Evolutionary conservation across 306 rosid genomes (phyloP), one percentile per base, ranked within the genome.

Genomic region (Medicago ruthenica): DNA sequence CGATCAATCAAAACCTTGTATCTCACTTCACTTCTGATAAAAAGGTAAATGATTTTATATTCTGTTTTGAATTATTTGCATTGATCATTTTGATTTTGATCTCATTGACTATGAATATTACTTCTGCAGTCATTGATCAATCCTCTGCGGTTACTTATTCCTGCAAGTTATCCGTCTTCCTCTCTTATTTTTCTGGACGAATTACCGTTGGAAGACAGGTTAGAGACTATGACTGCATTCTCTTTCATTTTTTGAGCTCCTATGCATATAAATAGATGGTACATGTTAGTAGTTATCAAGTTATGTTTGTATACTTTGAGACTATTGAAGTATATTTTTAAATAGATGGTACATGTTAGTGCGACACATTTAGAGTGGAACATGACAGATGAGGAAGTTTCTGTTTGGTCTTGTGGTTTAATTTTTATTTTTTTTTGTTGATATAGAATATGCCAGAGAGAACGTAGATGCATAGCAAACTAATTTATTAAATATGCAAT

Each of bases 71-170:
- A 71, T 53, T 22, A 36, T 67, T n/a, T 9, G n/a, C 36, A 34
- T 47, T 36, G 51, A 48, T 22, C 74, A 44, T 21, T 65, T 16
- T 59, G 10, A 6, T 21, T 22, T 47, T 66, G 22, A 27, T 70
- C 47, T 53, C 9, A 62, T 41, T 74, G 66, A 77, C 75, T 45
- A 18, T 34, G 8, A 45, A 59, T 45, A 37, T 36, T 67, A 36
- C 31, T 65, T 58, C 67, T 83, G 85, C 80, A 83, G 87, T 59
- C 82, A 61, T 11, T 67, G 21, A 80, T 77, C 76, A 58, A 83
- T 63, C 82, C 85, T 0, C 42, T 86, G 67, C 11, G 44, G 54
- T 67, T 86, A 69, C 80, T 78, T 67, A 73, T 86, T 78, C 89
- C 89, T 11, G 1, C 74, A 66, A 78, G 60, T 39, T 86, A 83